Evolutionary conservation across 2,329 filamentous ascomycete species (phyloP), one percentile per base, ranked within the genome.

Genomic region (Paramyrothecium roridum): DNA sequence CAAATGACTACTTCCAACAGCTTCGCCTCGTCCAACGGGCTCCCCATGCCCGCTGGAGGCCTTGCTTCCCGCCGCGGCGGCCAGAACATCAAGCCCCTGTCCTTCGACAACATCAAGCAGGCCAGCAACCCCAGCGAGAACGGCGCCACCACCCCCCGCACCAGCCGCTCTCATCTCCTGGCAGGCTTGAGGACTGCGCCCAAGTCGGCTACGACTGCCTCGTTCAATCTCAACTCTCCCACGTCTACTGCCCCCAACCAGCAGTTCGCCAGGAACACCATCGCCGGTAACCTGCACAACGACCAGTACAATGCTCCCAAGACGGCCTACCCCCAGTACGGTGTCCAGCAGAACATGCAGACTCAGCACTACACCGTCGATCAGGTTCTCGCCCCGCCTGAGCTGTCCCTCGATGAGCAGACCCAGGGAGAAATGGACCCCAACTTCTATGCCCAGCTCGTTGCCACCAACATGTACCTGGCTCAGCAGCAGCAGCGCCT

Each of bases 1-100:
- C 92, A 96, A 84, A 98, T 98, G 93, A 90, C 91, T 80, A 90
- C 91, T 80, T 93, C 91, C 81, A 90, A 87, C 81, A 84, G 87
- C 74, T 90, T 90, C 73, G 78, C 83, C 72, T 81, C 88, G 73
- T 80, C 84, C 70, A 84, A 84, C 73, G 87, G 85, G 65, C 81
- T 96, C 65, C 85, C 87, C 68, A 85, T 91, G 77, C 89, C 92
- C 53, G 80, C 85, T 59, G 85, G 89, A 62, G 90, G 92, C 67
- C 89, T 96, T 69, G 91, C 91, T 60, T 93, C 93, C 23, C 81
- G 83, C 66, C 88, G 95, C 62, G 91, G 96, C 68, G 90, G 91
- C 62, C 85, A 90, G 68, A 88, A 90, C 71, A 88, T 96, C 76
- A 97, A 97, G 80, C 91, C 92, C 63, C 83, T 97, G 74, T 96